Base-by-base conservation (phyloP, 768 basidiomycete species). In the Mrakia blollopis region DNA sequence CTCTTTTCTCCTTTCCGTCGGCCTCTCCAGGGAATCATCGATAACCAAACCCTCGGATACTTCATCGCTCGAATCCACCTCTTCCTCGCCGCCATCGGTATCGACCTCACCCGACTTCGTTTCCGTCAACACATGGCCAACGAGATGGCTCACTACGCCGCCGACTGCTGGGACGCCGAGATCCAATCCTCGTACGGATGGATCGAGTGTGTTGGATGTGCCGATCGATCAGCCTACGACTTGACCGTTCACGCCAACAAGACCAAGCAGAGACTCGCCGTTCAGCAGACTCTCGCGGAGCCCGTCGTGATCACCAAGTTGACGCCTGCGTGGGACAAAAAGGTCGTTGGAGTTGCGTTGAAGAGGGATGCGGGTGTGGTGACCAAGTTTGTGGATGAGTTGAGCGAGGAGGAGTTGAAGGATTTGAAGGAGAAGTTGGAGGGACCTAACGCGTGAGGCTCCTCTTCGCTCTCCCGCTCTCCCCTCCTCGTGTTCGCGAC, bases 111-210 rank as follows among this genome's bases (percentile, higher is more conserved):
- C 67, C 89, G 94, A 11, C 86, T 98, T 79, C 89, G 97, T 72
- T 98, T 98, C 88, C 88, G 97, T 47, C 97, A 99, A 82, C 97
- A 99, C 83, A 98, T 98, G 97, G 88, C 85, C 52, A 99, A 98
- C 85, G 97, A 98, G 86, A 98, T 98, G 96, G 97, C 97, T 1
- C 97, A 98, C 84, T 99, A 99, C 83, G 96, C 97, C 74, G 89
- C 94, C 54, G 96, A 98, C 85, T 99, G 97, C 84, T 99, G 97
- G 97, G 97, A 99, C 82, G 97, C 95, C 61, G 97, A 99, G 86
- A 98, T 98, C 79, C 88, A 94, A 79, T 94, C 92, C 73, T 91
- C 92, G 69, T 91, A 90, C 79, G 89, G 91, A 63, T 99, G 97
- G 97, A 96, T 93, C 73, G 97, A 99, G 85, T 99, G 97, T 83